Evolutionary conservation across 108 stramenopile genomes (phyloP).

Genomic region (Skeletonema tropicum): DNA sequence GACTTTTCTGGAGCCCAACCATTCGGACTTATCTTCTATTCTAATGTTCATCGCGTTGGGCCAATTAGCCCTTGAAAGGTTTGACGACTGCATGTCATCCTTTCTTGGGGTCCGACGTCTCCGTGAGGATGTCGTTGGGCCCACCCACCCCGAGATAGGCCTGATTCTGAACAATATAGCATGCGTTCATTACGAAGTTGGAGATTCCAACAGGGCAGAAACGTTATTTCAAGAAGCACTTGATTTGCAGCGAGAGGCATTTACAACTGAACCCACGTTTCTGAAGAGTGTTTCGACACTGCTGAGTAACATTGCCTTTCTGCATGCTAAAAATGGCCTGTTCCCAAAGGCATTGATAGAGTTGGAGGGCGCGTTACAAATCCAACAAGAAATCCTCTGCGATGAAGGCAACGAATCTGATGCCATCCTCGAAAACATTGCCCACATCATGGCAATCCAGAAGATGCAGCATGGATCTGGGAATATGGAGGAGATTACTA

Average conservation of each 20-base stretch:
- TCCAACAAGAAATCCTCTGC: slow-evolving; percentile 36
- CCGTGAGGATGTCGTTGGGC: slow-evolving; percentile 30
- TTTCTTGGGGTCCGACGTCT: slow-evolving; percentile 35
- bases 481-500: slow-evolving; percentile 45
- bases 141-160: slow-evolving; percentile 22
- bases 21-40: slow-evolving; percentile 38
- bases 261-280: slow-evolving; percentile 33
- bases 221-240: slow-evolving; percentile 42
- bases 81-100: slow-evolving; percentile 39
- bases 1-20: slow-evolving; percentile 23
- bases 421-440: slow-evolving; percentile 41
- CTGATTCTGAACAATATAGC: slow-evolving; percentile 44
- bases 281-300: slow-evolving; percentile 37
- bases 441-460: slow-evolving; percentile 48
- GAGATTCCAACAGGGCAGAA: slow-evolving; percentile 34
- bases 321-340: slow-evolving; percentile 42
- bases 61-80: slow-evolving; percentile 44
- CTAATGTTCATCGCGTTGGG: slow-evolving; percentile 39
- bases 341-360: slow-evolving; percentile 49
- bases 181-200: slow-evolving; percentile 39
- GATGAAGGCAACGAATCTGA: slow-evolving; percentile 22
- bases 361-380: slow-evolving; percentile 49
- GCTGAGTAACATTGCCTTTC: slow-evolving; percentile 37
- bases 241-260: slow-evolving; percentile 36
- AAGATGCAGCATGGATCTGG: slow-evolving; percentile 43